Percentiles rank a stretch among this genome's conserved stretches.
phyloP scores from a whole-genome alignment of 2,329 filamentous ascomycete species.

The Hypoxylon sp. region DNA sequence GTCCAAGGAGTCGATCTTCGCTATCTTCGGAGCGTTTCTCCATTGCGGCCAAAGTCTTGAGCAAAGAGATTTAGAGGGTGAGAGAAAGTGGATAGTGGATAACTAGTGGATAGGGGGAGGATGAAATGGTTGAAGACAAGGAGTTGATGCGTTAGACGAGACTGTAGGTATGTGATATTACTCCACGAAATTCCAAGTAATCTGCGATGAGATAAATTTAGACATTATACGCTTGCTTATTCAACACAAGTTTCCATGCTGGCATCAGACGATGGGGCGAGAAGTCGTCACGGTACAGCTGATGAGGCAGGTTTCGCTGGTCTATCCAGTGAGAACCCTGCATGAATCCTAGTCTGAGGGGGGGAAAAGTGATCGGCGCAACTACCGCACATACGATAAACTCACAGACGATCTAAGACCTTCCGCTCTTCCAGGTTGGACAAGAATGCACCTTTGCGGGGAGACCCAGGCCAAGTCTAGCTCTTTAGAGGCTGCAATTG shows the following conservation, averaged over 20 bases:
- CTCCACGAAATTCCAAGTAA: neutral
- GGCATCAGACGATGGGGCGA: constrained; percentile 1
- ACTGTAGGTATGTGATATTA: neutral
- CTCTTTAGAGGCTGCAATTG: neutral
- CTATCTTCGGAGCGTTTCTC: constrained; percentile 15
- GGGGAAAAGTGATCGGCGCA: neutral
- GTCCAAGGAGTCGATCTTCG: constrained; percentile 5
- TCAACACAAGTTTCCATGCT: constrained; percentile 1
- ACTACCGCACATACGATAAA: constrained; percentile 16
- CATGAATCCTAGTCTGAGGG: neutral
- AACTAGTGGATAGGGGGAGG: neutral
- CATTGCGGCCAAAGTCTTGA: neutral
- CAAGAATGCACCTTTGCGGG: neutral
- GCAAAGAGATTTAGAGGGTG: too few relatives aligned
- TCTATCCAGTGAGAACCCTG: constrained; percentile 10
- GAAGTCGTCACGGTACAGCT: constrained; percentile 4
- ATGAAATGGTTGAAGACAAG: constrained; percentile 3
- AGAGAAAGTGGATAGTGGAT: too few relatives aligned
- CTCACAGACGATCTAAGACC: constrained; percentile 3
- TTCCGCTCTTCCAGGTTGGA: constrained; percentile 9
- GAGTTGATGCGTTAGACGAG: neutral
- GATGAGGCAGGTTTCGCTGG: neutral
- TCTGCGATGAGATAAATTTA: neutral
- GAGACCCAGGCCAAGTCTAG: neutral
- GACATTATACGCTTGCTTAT: constrained; percentile 2